Percentiles rank a stretch among this genome's conserved stretches.
Conservation (phyloP, 192 early-diverging fungal species). For the Umbelopsis ramanniana region DNA sequence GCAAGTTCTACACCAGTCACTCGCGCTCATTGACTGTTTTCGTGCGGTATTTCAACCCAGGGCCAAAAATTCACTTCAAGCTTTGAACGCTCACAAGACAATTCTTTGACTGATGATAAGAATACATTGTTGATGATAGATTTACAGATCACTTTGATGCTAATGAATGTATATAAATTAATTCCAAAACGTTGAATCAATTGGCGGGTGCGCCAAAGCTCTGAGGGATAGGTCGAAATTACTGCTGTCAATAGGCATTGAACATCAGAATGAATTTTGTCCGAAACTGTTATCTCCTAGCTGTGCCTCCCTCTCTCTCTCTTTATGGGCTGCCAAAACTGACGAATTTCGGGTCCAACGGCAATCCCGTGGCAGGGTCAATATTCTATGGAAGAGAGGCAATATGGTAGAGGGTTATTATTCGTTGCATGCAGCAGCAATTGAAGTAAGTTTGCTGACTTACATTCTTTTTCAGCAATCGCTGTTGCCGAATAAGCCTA, state of each 20-base stretch:
- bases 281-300: background rate
- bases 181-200: background rate
- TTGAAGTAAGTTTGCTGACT: background rate
- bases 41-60: background rate
- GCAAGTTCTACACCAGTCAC: background rate
- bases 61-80: background rate
- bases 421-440: no score
- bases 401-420: no score
- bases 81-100: background rate
- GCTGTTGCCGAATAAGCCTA: conserved; percentile 56
- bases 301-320: background rate
- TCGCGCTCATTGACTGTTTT: background rate
- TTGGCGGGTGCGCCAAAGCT: background rate
- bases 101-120: background rate
- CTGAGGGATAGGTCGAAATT: background rate
- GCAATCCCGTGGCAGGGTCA: conserved; percentile 60
- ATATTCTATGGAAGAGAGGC: conserved; percentile 39
- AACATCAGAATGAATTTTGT: background rate
- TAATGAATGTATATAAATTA: conserved; percentile 3
- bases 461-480: conserved; percentile 57
- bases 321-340: conserved; percentile 41
- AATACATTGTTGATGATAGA: background rate
- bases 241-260: background rate
- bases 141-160: no score
- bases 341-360: conserved; percentile 61